Evolutionary conservation across 768 basidiomycete genomes (phyloP).

Genomic region (Cystofilobasidium ferigula): DNA sequence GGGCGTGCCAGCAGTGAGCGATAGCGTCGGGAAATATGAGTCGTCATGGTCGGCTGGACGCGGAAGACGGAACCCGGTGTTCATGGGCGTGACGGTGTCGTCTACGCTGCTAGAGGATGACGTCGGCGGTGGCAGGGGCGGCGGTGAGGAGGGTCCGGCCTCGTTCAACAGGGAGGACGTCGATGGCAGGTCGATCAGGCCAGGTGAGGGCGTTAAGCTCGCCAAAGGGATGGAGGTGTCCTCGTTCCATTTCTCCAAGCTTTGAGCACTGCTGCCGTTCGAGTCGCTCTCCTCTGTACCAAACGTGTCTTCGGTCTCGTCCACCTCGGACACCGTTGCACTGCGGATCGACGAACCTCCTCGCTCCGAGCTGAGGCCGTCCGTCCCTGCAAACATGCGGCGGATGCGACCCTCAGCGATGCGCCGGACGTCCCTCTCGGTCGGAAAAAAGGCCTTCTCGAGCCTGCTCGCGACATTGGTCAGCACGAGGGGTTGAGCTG

Average conservation of each 20-base stretch:
- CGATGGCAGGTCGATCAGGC: neutral
- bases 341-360: constrained; percentile 29
- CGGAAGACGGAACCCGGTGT: neutral
- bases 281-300: constrained; percentile 15
- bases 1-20: neutral
- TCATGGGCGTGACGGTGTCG: neutral
- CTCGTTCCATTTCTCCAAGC: neutral
- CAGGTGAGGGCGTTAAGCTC: neutral
- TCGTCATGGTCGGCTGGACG: neutral
- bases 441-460: constrained; percentile 41
- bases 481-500: constrained; percentile 26
- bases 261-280: constrained; percentile 1
- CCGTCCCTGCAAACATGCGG: constrained; percentile 39
- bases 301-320: constrained; percentile 31
- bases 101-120: neutral
- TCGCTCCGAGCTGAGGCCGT: constrained; percentile 33
- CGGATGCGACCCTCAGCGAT: constrained; percentile 33
- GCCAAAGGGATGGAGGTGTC: neutral
- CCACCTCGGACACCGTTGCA: constrained; percentile 34
- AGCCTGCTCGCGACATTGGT: constrained; percentile 56
- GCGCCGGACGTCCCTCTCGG: constrained; percentile 47
- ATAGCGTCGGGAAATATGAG: neutral
- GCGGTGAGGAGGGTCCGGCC: neutral
- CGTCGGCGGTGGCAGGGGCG: too few relatives aligned
- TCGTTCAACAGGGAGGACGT: neutral